A percentile compares a stretch with the other conserved stretches of the same genome.
These are phyloP conservation scores for Microsporum ferrugineum DNA, from an alignment of 2,329 filamentous ascomycete species.

Conservation along the genomic window DNA sequence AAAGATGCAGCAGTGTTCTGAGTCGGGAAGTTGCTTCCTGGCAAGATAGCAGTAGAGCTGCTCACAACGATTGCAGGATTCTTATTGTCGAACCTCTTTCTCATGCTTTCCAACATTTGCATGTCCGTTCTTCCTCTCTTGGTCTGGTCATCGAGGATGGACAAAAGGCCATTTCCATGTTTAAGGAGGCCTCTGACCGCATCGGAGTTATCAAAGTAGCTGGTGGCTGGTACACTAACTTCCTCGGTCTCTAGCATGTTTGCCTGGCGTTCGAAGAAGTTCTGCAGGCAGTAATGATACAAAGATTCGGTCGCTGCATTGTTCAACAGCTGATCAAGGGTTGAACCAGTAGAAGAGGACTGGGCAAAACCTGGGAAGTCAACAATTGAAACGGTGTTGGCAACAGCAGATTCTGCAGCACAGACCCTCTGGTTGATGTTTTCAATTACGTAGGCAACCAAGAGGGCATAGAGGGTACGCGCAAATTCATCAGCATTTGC, in stretches of 20 bases:
- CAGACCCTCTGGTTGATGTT: conserved; percentile 82
- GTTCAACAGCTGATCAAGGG: conserved; percentile 83
- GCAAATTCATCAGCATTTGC: conserved; percentile 90
- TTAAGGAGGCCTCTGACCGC: conserved; percentile 87
- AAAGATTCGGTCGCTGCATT: conserved; percentile 87
- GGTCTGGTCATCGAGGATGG: conserved; percentile 93
- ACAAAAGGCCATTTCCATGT: conserved; percentile 79
- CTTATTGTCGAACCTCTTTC: conserved; percentile 88
- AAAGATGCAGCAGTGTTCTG: conserved; percentile 71
- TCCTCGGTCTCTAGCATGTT: conserved; percentile 92
- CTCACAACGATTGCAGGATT: conserved; percentile 79
- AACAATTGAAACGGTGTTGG: conserved; percentile 86
- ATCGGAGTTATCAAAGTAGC: conserved; percentile 96
- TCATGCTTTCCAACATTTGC: conserved; percentile 80
- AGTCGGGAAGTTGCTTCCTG: conserved; percentile 81
- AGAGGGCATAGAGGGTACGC: conserved; percentile 79
- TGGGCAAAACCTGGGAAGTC: conserved; percentile 95
- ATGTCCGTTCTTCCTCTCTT: conserved; percentile 76
- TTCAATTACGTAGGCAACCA: conserved; percentile 91
- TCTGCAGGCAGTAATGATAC: conserved; percentile 87
- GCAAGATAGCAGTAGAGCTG: conserved; percentile 61
- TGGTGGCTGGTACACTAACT: conserved; percentile 76
- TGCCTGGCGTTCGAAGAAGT: conserved; percentile 89
- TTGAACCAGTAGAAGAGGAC: conserved; percentile 67
- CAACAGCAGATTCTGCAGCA: conserved; percentile 73